Evolutionary conservation across 2,329 filamentous ascomycete genomes (phyloP), one percentile per base, ranked within the genome.

Genomic region (Trichoderma sp.): DNA sequence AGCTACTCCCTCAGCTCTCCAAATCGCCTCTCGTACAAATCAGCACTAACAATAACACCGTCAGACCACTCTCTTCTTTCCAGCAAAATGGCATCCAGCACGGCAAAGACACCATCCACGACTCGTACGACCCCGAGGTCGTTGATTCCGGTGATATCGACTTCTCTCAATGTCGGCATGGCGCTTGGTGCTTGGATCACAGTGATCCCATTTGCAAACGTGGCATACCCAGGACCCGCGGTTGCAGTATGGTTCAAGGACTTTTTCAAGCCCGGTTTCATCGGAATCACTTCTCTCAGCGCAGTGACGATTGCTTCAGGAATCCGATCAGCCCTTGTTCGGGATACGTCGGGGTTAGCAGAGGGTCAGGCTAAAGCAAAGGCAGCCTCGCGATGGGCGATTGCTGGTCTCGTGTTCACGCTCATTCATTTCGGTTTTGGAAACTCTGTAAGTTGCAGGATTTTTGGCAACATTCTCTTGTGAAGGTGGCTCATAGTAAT

Each of bases 241-340:
- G 66, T 77, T 12, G 77, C 76, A 18, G 16, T 68, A 14, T 77
- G 77, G 77, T 77, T 77, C 74, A 71, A 56, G 27, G 77, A 56
- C 41, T 77, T 77, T 27, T 77, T 77, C 62, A 77, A 71, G 65
- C 77, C 77, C 4, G 77, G 77, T 4, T 76, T 77, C 38, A 76
- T 77, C 53, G 71, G 60, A 3, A 75, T 77, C 38, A 76, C 77
- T 1, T 72, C 76, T 21, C 69, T 77, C 53, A 76, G 76, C 1
- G 69, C 76, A 3, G 24, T 77, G 9, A 77, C 77, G 1, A 53
- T 75, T 14, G 68, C 74, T 4, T 56, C 66, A 7, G 74, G 74
- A 6, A 71, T 75, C n/a, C 67, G 74, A 21, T 41, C 74, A 9
- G 62, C 68, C 33, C 74, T 50, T 38, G 33, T 31, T 62, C 65